A percentile compares a stretch with the other conserved stretches of the same genome.
These are phyloP conservation scores for Leptodontidium sp. DNA, from an alignment of 2,329 filamentous ascomycete species.

Conservation along the genomic window DNA sequence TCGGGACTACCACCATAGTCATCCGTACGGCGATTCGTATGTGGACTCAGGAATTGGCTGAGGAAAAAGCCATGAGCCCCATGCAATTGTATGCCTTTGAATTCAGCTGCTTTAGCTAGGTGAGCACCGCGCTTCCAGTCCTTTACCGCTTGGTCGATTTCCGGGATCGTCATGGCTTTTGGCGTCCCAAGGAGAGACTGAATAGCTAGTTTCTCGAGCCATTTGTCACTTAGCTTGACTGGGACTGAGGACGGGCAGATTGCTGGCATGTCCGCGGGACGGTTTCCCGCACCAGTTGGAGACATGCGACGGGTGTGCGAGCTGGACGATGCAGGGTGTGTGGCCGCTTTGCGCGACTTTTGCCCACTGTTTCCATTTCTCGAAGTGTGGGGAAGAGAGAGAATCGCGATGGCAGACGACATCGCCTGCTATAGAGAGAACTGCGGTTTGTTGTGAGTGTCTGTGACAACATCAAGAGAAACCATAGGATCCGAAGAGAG, in stretches of 20 bases:
- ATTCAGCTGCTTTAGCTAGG: constrained; percentile 57
- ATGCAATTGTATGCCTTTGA: constrained; percentile 60
- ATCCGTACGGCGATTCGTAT: constrained; percentile 61
- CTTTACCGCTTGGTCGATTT: constrained; percentile 25
- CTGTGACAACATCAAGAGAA: too few species aligned
- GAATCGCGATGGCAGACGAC: constrained; percentile 33
- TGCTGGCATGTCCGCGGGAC: constrained; percentile 47
- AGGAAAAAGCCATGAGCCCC: constrained; percentile 66
- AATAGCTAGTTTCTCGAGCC: constrained; percentile 46
- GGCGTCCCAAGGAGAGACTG: constrained; percentile 29
- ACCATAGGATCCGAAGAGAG: too few species aligned
- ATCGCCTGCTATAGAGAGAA: constrained; percentile 33
- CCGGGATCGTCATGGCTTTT: constrained; percentile 26
- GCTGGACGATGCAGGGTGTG: constrained; percentile 53
- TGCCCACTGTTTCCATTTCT: constrained; percentile 48
- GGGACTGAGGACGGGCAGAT: constrained; percentile 52
- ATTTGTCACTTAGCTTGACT: constrained; percentile 50
- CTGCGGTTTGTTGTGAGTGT: neutral
- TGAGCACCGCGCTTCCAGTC: constrained; percentile 37
- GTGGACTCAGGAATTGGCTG: constrained; percentile 61
- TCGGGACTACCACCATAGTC: constrained; percentile 57
- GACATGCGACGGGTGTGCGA: constrained; percentile 56
- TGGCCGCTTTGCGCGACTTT: constrained; percentile 49
- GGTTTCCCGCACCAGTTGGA: constrained; percentile 50
- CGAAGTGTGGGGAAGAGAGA: constrained; percentile 39